Base-by-base conservation (phyloP, 495 filamentous ascomycete genomes). In the Neurospora tetrasperma region DNA sequence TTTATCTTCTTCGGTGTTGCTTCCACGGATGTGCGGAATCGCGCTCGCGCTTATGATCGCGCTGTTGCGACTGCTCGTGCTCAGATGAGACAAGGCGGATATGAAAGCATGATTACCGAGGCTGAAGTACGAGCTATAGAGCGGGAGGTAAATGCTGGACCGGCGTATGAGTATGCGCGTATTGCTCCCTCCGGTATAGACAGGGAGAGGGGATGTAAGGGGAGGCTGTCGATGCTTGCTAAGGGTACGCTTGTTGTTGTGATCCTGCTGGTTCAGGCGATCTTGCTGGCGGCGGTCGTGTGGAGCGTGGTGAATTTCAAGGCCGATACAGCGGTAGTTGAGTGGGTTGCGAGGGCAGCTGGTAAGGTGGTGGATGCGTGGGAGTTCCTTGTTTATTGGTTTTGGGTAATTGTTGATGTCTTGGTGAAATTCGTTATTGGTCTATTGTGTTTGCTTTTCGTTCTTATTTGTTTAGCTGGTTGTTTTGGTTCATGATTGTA, bases 21-120 rank as follows among this genome's bases (percentile, higher is more conserved):
- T 16, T 18, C 27, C 27, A 0, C 2, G 2, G 0, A 59, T 0
- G 54, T 12, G 1, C 54, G 5, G 0, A 23, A 2, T 35, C 6
- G 6, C 1, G 54, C 54, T 35, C 27, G 54, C 1, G 54, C 0
- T 14, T 54, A 0, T 27, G 11, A 1, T 14, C 2, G 12, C 0
- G 5, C 0, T 3, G 23, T 54, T 14, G 10, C 11, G 5, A 0
- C 0, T 54, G 4, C 11, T 27, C 48, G 48, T 54, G 0, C 0
- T 1, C 5, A 14, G 48, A 23, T 12, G 42, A 16, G 42, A 16
- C 42, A 12, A 16, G 0, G 12, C 4, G 12, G 5, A 42, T 42
- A 42, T 3, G 42, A 42, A 42, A 11, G 42, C 12, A 16, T 42
- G 12, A 5, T 42, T 4, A 54, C 20, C 5, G 6, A 20, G 46